Evolutionary conservation across 768 basidiomycete species (phyloP).

Genomic region (Dacryopinax primogenitus): DNA sequence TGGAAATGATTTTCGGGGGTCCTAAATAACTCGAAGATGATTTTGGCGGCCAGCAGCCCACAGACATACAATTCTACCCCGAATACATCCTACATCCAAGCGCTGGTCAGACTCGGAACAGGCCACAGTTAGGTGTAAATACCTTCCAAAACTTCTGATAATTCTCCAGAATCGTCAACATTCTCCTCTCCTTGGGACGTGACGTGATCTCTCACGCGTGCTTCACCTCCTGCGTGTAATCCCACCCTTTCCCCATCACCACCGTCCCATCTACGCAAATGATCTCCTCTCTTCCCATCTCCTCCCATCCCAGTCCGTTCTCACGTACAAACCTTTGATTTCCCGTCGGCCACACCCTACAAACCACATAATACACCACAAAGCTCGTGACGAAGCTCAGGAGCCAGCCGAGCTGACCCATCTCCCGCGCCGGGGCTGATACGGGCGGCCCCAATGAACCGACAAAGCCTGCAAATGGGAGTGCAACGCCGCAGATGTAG

Average conservation of each 20-base stretch:
- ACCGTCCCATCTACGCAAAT: slow-evolving; percentile 5
- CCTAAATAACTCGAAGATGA: no score
- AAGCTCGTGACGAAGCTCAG: background rate
- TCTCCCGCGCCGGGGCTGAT: background rate
- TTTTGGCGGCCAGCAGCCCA: no score
- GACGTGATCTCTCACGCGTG: no score
- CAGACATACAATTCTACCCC: no score
- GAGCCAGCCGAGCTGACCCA: slow-evolving; percentile 7
- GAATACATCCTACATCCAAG: no score
- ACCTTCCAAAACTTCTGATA: no score
- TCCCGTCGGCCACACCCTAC: background rate
- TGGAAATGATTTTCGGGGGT: no score
- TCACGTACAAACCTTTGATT: background rate
- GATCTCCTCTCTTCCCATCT: background rate
- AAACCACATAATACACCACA: background rate
- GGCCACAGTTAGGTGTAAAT: no score
- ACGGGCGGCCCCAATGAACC: background rate
- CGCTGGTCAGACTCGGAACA: no score
- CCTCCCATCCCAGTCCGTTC: background rate
- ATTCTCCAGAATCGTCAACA: no score
- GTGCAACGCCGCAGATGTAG: background rate
- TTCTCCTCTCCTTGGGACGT: no score
- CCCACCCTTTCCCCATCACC: background rate
- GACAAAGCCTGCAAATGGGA: slow-evolving; percentile 4
- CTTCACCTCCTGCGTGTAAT: background rate